Conservation (phyloP, 768 basidiomycete species). For the Trametes meyenii region DNA sequence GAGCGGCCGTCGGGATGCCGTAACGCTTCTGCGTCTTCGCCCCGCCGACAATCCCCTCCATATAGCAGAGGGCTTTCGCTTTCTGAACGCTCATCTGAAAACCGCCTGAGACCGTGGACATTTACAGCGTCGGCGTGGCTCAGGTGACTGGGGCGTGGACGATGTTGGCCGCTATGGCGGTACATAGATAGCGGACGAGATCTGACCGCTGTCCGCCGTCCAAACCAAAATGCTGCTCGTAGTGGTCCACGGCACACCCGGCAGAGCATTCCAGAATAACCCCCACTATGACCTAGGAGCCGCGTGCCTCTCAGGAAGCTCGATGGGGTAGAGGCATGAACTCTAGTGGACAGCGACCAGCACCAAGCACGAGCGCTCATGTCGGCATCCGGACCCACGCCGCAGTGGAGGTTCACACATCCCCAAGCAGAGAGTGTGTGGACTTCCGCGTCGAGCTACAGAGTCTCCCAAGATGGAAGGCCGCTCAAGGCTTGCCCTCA, state of each 20-base stretch:
- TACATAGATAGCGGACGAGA: not conserved
- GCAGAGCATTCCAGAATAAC: not conserved
- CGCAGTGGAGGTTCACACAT: conserved; percentile 9
- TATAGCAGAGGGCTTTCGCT: not conserved
- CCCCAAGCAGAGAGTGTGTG: not conserved
- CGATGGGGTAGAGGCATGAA: not conserved
- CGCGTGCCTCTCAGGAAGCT: not conserved
- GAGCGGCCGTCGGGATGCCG: conserved; percentile 11
- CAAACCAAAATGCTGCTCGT: not conserved
- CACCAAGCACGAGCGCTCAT: not conserved
- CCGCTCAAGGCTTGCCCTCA: not conserved
- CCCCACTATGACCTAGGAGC: no score
- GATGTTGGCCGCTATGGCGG: not conserved
- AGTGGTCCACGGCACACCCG: not conserved
- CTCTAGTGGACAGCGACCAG: not conserved
- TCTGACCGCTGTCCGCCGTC: not conserved
- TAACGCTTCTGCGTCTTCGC: conserved; percentile 5
- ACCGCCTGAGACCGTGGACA: conserved; percentile 12
- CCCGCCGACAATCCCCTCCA: not conserved
- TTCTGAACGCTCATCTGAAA: not conserved
- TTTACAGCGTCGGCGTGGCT: not conserved
- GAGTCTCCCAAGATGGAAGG: not conserved
- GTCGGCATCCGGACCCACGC: not conserved
- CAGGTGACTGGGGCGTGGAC: not conserved
- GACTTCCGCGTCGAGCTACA: not conserved